These are phyloP conservation scores for Paratinospora sagittata DNA, from an alignment of 164 flowering plant genomes.

Conservation along the genomic window DNA sequence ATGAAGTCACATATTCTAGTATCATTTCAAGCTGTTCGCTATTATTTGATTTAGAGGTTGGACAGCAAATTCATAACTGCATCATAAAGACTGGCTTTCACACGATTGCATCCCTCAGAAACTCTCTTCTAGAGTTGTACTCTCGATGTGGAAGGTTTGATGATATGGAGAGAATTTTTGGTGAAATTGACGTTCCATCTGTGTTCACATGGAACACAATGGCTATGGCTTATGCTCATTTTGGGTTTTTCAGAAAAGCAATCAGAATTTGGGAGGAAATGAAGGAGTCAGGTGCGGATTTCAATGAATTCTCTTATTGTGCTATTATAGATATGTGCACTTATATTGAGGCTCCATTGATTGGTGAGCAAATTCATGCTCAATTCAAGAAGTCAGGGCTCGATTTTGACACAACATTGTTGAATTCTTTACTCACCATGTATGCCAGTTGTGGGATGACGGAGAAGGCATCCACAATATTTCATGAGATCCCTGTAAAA, in stretches of 20 bases:
- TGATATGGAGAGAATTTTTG: constrained; percentile 21
- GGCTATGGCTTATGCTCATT: constrained; percentile 21
- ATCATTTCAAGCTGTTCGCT: constrained; percentile 23
- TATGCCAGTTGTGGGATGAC: constrained; percentile 23
- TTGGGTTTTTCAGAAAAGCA: constrained; percentile 15
- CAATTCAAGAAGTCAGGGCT: constrained; percentile 20
- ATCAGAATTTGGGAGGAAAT: constrained; percentile 18
- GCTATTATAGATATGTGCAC: constrained; percentile 21
- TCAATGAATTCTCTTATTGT: constrained; percentile 24
- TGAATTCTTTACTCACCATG: constrained; percentile 30
- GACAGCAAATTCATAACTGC: constrained; percentile 23
- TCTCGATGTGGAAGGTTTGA: constrained; percentile 20
- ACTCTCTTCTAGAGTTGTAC: constrained; percentile 28
- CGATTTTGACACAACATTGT: constrained; percentile 19
- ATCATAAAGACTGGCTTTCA: constrained; percentile 21
- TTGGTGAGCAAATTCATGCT: constrained; percentile 24
- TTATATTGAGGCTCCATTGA: constrained; percentile 8
- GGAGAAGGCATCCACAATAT: constrained; percentile 22
- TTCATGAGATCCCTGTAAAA: constrained; percentile 17
- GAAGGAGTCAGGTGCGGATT: constrained; percentile 19
- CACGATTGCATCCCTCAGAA: constrained; percentile 13
- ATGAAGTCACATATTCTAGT: constrained; percentile 18
- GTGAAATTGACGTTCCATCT: constrained; percentile 21
- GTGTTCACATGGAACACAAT: constrained; percentile 26
- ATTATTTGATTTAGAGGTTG: constrained; percentile 14